Evolutionary conservation across 2,329 filamentous ascomycete genomes (phyloP), one percentile per base, ranked within the genome.

Genomic region (Seiridium unicorne): DNA sequence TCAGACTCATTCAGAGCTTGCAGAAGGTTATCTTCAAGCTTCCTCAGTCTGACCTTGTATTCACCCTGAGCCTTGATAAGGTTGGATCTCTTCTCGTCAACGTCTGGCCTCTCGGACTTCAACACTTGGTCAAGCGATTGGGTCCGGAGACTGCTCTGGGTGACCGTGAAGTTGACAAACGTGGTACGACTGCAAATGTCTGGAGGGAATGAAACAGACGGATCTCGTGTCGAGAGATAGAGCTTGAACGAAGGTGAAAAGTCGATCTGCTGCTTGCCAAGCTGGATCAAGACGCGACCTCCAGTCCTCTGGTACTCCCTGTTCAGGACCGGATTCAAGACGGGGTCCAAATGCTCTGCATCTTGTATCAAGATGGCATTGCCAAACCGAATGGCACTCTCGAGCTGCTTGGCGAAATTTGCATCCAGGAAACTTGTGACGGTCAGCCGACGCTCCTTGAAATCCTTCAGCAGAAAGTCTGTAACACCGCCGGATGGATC

Each of bases 261-360:
- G 76, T 99, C 95, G 66, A 99, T 99, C 77, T 99, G 93, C 76
- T 99, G 96, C 77, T 95, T 97, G 70, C 95, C 95, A 46, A 99
- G 90, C 76, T 99, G 95, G 64, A 99, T 99, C 57, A 99, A 87
- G 51, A 98, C 94, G 84, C 95, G 94, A 31, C 95, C 95, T 67
- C 95, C 95, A 35, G 96, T 99, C 80, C 93, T 96, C 77, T 99
- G 96, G 76, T 99, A 99, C 73, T 99, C 95, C 76, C 99, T 99
- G 80, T 99, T 99, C 76, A 99, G 87, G 59, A 99, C 94, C 69
- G 99, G 95, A 72, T 98, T 99, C 69, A 99, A 88, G 61, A 99
- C 93, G 0, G 96, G 96, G 71, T 99, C 95, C 60, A 99, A 81
- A 73, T 99, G 91, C 77, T 99, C 96, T 1, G 95, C 96, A 74